Percentiles rank a stretch among this genome's conserved stretches.
Evolutionary conservation across 352 stramenopile species (phyloP).

Genomic region (Globisporangium radiosum): DNA sequence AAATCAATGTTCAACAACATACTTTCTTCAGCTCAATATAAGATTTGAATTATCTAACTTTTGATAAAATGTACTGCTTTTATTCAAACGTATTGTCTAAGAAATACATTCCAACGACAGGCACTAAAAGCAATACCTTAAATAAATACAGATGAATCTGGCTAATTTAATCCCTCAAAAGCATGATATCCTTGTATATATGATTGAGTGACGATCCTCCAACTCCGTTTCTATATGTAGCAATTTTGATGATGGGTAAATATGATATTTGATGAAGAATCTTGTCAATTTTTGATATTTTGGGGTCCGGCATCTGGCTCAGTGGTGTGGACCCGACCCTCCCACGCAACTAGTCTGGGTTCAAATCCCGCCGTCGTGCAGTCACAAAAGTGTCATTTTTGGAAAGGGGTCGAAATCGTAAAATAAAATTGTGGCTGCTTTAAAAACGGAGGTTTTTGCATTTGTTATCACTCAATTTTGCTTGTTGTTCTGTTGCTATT

Average conservation of each 20-base stretch:
- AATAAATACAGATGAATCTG: neutral
- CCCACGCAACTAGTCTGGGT: neutral
- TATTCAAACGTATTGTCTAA: neutral
- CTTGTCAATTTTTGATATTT: neutral
- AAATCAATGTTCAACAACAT: too few relatives aligned
- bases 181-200: neutral
- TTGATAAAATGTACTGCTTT: neutral
- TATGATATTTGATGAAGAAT: neutral
- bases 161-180: neutral
- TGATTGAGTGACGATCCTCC: neutral
- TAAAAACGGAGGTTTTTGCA: neutral
- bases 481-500: neutral
- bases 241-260: neutral
- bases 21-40: too few relatives aligned
- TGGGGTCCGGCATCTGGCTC: neutral
- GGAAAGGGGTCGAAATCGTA: neutral
- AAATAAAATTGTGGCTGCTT: neutral
- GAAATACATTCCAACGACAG: too few relatives aligned
- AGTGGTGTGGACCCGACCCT: neutral
- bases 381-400: neutral
- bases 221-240: neutral
- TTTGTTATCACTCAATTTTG: neutral
- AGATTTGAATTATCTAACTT: neutral
- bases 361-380: neutral
- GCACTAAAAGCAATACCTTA: too few relatives aligned